Evolutionary conservation across 768 basidiomycete species (phyloP).

Genomic region (Amanita muscaria): DNA sequence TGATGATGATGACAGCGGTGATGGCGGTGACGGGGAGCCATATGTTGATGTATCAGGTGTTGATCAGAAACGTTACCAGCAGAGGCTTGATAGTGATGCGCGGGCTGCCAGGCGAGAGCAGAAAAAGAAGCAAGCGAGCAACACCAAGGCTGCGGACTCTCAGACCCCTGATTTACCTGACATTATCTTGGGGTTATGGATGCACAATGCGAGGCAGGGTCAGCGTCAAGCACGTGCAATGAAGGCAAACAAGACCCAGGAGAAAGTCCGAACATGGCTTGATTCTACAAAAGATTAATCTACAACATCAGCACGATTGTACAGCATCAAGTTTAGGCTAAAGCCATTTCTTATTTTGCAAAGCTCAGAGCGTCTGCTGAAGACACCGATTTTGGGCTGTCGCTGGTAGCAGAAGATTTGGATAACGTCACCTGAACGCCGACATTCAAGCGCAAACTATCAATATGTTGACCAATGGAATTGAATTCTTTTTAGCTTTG

Average conservation of each 20-base stretch:
- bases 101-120: slow-evolving; percentile 10
- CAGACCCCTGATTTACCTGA: slow-evolving; percentile 12
- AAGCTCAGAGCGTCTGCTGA: neutral
- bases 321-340: too few species aligned
- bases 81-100: slow-evolving; percentile 10
- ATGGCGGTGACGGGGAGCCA: neutral
- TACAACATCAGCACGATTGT: slow-evolving; percentile 3
- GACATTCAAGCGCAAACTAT: neutral
- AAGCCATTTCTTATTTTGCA: neutral
- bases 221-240: slow-evolving; percentile 11
- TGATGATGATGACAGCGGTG: slow-evolving; percentile 2
- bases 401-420: neutral
- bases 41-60: slow-evolving; percentile 3
- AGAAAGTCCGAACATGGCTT: slow-evolving; percentile 15
- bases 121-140: slow-evolving; percentile 1
- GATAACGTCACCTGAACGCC: neutral
- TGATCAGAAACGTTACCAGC: slow-evolving; percentile 9
- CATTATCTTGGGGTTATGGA: slow-evolving; percentile 13
- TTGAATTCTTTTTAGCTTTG: too few species aligned
- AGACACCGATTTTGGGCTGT: neutral
- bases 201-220: slow-evolving; percentile 13
- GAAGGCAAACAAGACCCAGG: slow-evolving; percentile 12
- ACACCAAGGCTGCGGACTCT: slow-evolving; percentile 5
- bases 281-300: slow-evolving; percentile 6
- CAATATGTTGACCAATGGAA: neutral